A percentile compares a stretch with the other conserved stretches of the same genome.
Evolutionary conservation across 495 filamentous ascomycete genomes (phyloP).

Genomic region (Xylaria bambusicola): DNA sequence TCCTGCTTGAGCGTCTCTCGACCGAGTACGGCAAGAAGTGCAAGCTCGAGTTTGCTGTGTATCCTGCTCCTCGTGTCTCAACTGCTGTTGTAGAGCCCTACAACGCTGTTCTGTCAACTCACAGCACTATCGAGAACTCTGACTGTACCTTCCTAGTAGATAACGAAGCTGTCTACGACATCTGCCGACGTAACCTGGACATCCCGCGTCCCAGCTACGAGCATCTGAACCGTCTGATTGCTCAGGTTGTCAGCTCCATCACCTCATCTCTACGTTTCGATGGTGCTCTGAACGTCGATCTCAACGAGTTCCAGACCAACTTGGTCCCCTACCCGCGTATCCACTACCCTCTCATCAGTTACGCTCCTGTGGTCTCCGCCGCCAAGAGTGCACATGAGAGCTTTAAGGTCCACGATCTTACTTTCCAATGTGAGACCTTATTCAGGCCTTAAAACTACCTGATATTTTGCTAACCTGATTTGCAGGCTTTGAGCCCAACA

Average conservation of each 20-base stretch:
- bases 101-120: slow-evolving; percentile 87
- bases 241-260: slow-evolving; percentile 89
- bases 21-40: slow-evolving; percentile 93
- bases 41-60: slow-evolving; percentile 91
- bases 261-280: slow-evolving; percentile 89
- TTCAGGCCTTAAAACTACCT: background rate
- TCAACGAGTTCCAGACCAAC: slow-evolving; percentile 96
- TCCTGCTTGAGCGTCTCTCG: slow-evolving; percentile 83
- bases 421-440: slow-evolving; percentile 73
- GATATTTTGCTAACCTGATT: slow-evolving; percentile 20
- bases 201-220: slow-evolving; percentile 84
- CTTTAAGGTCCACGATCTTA: slow-evolving; percentile 86
- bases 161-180: slow-evolving; percentile 92
- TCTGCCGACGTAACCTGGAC: slow-evolving; percentile 85
- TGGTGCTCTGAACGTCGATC: slow-evolving; percentile 86
- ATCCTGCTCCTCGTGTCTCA: slow-evolving; percentile 81
- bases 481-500: slow-evolving; percentile 84
- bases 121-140: slow-evolving; percentile 91
- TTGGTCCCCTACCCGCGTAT: slow-evolving; percentile 89
- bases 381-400: slow-evolving; percentile 86
- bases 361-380: slow-evolving; percentile 81
- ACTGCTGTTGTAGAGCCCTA: slow-evolving; percentile 92
- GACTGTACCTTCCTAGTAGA: slow-evolving; percentile 93
- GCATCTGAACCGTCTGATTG: slow-evolving; percentile 87
- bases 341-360: slow-evolving; percentile 88